phyloP scores from a whole-genome alignment of 2,329 filamentous ascomycete species.

The Balansia obtecta region DNA sequence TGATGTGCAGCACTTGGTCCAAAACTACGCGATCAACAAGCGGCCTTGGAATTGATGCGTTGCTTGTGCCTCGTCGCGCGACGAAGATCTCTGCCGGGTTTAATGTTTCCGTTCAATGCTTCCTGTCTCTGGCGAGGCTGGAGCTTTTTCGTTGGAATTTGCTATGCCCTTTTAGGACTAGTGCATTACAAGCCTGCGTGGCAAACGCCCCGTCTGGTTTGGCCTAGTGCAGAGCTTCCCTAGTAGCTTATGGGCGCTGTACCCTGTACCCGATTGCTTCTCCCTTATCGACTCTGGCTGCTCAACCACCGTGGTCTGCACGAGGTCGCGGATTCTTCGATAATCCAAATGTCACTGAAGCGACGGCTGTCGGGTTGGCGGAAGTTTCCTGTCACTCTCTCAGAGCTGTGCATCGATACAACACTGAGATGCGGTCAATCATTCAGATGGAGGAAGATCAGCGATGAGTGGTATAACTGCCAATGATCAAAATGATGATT shows the following conservation, averaged over 20 bases:
- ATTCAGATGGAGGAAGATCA: slow-evolving; percentile 84
- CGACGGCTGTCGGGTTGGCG: slow-evolving; percentile 65
- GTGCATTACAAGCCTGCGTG: background rate
- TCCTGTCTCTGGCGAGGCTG: slow-evolving; percentile 24
- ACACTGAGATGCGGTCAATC: slow-evolving; percentile 91
- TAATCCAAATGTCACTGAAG: slow-evolving; percentile 21
- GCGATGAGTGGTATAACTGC: slow-evolving; percentile 61
- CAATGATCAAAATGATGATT: background rate
- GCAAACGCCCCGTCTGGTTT: background rate
- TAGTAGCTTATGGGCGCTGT: no score
- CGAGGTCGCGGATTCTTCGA: no score
- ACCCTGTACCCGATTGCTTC: no score
- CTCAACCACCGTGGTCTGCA: background rate
- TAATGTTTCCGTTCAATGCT: slow-evolving; percentile 11
- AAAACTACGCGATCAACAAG: slow-evolving; percentile 6
- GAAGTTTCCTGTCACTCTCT: slow-evolving; percentile 68
- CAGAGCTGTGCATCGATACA: slow-evolving; percentile 88
- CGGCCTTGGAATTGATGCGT: slow-evolving; percentile 4
- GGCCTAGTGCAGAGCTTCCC: background rate
- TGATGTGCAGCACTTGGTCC: slow-evolving; percentile 26
- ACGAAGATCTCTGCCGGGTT: background rate
- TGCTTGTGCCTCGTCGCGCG: background rate
- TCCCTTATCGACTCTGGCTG: no score
- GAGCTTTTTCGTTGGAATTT: slow-evolving; percentile 28
- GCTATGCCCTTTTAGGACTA: slow-evolving; percentile 17